Evolutionary conservation across 352 stramenopile genomes (phyloP), one percentile per base, ranked within the genome.

Genomic region (Globisporangium apiculatum): DNA sequence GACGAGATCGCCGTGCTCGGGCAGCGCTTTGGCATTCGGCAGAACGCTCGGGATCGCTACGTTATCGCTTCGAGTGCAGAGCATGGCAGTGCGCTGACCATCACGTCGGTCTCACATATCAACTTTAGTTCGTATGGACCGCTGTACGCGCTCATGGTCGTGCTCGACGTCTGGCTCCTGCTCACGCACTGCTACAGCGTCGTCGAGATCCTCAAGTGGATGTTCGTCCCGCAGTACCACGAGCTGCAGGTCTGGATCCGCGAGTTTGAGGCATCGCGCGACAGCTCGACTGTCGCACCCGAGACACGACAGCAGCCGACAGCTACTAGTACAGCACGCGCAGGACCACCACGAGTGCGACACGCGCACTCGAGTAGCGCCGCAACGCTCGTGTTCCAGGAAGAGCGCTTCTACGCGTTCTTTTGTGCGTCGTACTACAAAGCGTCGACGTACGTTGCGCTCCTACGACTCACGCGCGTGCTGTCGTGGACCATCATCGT

Each of bases 401-500:
- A 72, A 51, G 58, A 61, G 43, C 62, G 48, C 18, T 69, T 69
- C 47, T 69, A 73, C 62, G 63, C 62, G 43, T 65, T 68, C 50
- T 73, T 73, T 50, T 65, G 58, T 3, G 56, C 58, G 3, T 73
- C 67, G 45, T 66, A 68, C 45, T 73, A 71, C 57, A 60, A 52
- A 12, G 50, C n/a, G 37, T 43, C 56, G 53, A 49, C 37, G 46
- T 65, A 54, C n/a, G 54, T 61, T 9, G 68, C 63, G 63, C 18
- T 68, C 46, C 65, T 63, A 48, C 36, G 64, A 35, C 12, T 67
- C 10, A 66, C 65, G 5, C 64, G 65, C 12, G 40, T 76, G 40
- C 51, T 87, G 18, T 83, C 73, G 38, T 87, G 77, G 77, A 36
- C 84, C 14, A 60, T 88, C 52, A 58, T 86, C n/a, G 55, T 84